Evolutionary conservation across 2,329 filamentous ascomycete genomes (phyloP), one percentile per base, ranked within the genome.

Genomic region (Claviceps arundinis): DNA sequence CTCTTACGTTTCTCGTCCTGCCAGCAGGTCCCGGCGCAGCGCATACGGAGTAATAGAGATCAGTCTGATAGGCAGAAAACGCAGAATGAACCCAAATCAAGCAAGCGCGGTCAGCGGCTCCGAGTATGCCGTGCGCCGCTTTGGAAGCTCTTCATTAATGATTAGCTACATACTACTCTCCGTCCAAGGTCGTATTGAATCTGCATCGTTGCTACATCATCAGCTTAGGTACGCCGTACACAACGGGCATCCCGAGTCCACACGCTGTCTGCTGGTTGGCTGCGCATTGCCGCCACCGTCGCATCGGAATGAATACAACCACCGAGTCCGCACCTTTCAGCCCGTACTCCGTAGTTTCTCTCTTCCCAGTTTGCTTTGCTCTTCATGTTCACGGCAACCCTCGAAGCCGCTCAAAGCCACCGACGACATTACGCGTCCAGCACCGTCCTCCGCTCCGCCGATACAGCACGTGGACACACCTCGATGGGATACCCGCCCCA

Each of bases 221-320:
- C 51, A 48, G 46, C 46, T 48, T 48, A 52, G 30, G n/a, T 44
- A 42, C 7, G 17, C 30, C 30, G 7, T 34, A 48, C 46, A 14
- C 19, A 26, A 40, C 16, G 37, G 37, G 40, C 40, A 52, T 38
- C 40, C 40, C 40, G 40, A 44, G 37, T 45, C 17, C 40, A 43
- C 40, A 42, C 17, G 14, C 9, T 24, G n/a, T 17, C 17, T 44
- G 38, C 41, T 53, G 55, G 52, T 51, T 50, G 52, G 41, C 44
- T 44, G 30, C 19, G 40, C 37, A 14, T 30, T 47, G 54, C 50
- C 56, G 55, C 56, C 56, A 54, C 56, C 55, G 54, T 58, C 56
- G 56, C 54, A 58, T 54, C 54, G 40, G 42, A 40, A 30, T 47
- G 26, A 50, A 57, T 53, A 50, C 52, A 51, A 53, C 38, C 50